Evolutionary conservation across 257 asterid species (phyloP).

Genomic region (Salvia hispanica): DNA sequence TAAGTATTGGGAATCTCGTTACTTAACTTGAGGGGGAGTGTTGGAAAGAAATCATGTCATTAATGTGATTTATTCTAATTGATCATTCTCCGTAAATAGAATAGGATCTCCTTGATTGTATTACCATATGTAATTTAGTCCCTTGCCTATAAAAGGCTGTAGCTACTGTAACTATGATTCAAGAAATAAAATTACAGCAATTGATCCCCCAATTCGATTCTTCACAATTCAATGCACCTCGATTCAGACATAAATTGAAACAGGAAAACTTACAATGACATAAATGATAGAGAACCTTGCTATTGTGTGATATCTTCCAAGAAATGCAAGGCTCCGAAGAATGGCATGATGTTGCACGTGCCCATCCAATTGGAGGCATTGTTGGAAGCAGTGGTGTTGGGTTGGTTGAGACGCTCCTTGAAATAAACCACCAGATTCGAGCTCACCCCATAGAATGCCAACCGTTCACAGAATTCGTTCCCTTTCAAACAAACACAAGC

Average conservation of each 20-base stretch:
- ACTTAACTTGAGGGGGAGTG: too few relatives aligned
- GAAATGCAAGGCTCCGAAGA: constrained; percentile 78
- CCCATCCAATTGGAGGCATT: constrained; percentile 75
- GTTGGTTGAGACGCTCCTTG: constrained; percentile 51
- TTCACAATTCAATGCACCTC: not conserved
- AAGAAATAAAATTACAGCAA: too few relatives aligned
- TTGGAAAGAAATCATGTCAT: too few relatives aligned
- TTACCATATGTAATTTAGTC: too few relatives aligned
- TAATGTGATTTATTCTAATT: too few relatives aligned
- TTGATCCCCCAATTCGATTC: too few relatives aligned
- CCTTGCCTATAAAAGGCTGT: too few relatives aligned
- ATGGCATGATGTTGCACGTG: constrained; percentile 74
- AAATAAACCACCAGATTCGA: constrained; percentile 56
- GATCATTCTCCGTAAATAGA: too few relatives aligned
- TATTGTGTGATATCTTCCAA: constrained; percentile 74
- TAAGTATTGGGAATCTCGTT: too few relatives aligned
- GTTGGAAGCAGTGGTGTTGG: constrained; percentile 58
- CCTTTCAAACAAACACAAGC: constrained; percentile 30
- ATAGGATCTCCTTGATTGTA: too few relatives aligned
- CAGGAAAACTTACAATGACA: constrained; percentile 58
- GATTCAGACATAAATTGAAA: not conserved
- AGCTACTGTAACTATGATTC: too few relatives aligned
- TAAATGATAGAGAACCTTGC: constrained; percentile 69
- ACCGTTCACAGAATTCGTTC: constrained; percentile 69
- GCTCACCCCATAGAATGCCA: constrained; percentile 75